Conservation (phyloP, 768 basidiomycete genomes). For the Lentinula lateritia region DNA sequence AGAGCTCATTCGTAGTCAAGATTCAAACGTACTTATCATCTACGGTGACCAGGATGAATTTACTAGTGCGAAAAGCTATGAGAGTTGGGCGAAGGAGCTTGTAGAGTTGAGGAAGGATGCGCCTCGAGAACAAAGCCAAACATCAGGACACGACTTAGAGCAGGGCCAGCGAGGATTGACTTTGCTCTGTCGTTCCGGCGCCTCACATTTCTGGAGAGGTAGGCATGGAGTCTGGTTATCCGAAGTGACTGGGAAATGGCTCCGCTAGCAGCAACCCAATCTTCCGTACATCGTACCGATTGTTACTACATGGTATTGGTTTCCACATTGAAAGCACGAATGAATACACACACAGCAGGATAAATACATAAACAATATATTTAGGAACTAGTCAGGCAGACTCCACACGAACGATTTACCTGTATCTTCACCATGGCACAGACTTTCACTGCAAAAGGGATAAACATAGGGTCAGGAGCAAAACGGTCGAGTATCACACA, state of each 20-base stretch:
- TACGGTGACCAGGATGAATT: slow-evolving; percentile 35
- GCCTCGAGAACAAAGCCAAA: no score
- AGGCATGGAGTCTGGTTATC: background rate
- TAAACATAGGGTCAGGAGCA: background rate
- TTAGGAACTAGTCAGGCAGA: slow-evolving; percentile 39
- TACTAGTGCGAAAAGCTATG: background rate
- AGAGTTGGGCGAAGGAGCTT: background rate
- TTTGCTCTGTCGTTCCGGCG: background rate
- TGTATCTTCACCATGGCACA: slow-evolving; percentile 62
- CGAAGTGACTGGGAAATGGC: background rate
- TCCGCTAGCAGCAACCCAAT: background rate
- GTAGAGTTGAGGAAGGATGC: background rate
- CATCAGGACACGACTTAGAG: no score
- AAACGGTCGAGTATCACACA: slow-evolving; percentile 25
- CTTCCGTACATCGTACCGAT: no score
- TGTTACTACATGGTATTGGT: no score
- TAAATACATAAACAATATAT: background rate
- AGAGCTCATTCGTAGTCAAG: slow-evolving; percentile 38
- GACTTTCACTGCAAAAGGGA: slow-evolving; percentile 37
- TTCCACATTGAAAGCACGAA: background rate
- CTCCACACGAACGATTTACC: slow-evolving; percentile 56
- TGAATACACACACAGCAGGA: background rate
- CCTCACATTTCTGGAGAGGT: slow-evolving; percentile 2
- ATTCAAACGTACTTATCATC: slow-evolving; percentile 53
- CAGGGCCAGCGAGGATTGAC: background rate